Base-by-base conservation (phyloP, 805 yeast genomes). In the Brettanomyces naardenensis region DNA sequence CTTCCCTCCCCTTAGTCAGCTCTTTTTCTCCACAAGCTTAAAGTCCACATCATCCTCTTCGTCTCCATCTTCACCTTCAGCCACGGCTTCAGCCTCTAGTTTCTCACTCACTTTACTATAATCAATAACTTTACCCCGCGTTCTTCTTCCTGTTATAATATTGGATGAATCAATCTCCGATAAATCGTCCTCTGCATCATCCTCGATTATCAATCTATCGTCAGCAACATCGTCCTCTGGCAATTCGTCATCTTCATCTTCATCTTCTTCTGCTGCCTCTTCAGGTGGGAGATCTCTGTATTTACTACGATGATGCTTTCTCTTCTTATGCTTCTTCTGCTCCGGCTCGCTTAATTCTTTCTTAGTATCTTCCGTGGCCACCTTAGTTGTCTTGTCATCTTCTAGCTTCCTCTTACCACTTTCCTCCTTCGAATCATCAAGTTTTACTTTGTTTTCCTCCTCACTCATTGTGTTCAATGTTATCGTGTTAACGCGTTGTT, bases 51-150 rank as follows among this genome's bases (percentile, higher is more conserved):
- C 79, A 2, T 68, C 74, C 1, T 43, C 51, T 25, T 62, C 69
- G 6, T 59, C 66, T 5, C 58, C 66, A 14, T 58, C 65, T 6
- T 53, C 62, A 19, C 64, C 75, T 25, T 64, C 73, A 3, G 62
- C 73, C 20, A 56, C 60, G 6, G 39, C 37, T 27, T 75, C 80
- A 35, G 62, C 64, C 37, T 73, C 77, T 50, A 85, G 61, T 54
- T 83, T 74, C 47, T 75, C 82, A 17, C 87, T 84, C 13, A 94
- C 87, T 61, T 84, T 80, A 40, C 76, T 68, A 59, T 82, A 88
- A 61, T 88, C 96, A 49, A 89, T 81, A 15, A 80, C 82, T 53
- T 79, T 82, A 13, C 96, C 95, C 48, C 97, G 75, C 6, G 96
- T 88, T 67, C 96, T 83, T 62, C 95, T 72, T 11, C 94, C 92